phyloP scores from a whole-genome alignment of 257 asterid species.

The Solanum pinnatisectum region DNA sequence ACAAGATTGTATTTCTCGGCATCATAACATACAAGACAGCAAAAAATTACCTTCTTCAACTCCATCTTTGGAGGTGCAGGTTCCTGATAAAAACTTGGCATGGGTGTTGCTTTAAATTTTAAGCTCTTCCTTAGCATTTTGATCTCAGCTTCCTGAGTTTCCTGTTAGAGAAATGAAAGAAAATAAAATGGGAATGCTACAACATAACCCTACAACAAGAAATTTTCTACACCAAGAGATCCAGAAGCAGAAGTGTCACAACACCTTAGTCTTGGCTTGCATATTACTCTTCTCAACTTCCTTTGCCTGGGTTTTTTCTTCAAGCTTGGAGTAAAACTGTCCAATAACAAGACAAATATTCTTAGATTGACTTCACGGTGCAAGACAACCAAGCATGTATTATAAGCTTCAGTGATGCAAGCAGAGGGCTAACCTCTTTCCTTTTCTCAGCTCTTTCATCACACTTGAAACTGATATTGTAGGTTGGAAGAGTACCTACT shows the following conservation, averaged over 20 bases:
- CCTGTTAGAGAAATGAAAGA: conserved; percentile 36
- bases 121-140: conserved; percentile 71
- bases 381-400: background rate
- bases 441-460: conserved; percentile 95
- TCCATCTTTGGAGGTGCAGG: conserved; percentile 90
- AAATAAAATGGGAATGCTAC: background rate
- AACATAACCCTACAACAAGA: background rate
- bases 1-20: background rate
- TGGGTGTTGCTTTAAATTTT: conserved; percentile 91
- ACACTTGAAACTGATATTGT: conserved; percentile 78
- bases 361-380: background rate
- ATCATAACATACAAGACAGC: background rate
- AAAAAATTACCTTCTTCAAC: conserved; percentile 63
- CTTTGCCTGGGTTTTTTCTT: conserved; percentile 88
- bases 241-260: background rate
- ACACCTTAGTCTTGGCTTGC: conserved; percentile 77
- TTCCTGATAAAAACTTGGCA: conserved; percentile 98
- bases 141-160: conserved; percentile 83
- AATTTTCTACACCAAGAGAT: background rate
- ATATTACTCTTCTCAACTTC: conserved; percentile 69
- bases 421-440: conserved; percentile 58
- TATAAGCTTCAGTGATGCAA: background rate
- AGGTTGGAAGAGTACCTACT: conserved; percentile 68
- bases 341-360: conserved; percentile 1
- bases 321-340: conserved; percentile 86